Percentiles rank a stretch among this genome's conserved stretches.
Evolutionary conservation across 2,329 filamentous ascomycete genomes (phyloP).

Genomic region (Apiospora pterosperma): DNA sequence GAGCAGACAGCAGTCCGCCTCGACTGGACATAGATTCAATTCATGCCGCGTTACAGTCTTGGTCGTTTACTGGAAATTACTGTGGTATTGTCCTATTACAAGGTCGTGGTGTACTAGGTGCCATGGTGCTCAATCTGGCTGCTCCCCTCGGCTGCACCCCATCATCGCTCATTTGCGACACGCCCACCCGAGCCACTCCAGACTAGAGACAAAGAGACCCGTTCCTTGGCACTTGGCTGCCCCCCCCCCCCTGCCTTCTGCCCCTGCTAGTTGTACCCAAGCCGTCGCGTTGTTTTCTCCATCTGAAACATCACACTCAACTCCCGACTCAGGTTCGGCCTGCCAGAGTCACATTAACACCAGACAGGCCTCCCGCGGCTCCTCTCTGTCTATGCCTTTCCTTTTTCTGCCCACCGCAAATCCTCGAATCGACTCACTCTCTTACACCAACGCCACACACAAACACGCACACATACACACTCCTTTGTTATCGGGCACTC

Average conservation of each 20-base stretch:
- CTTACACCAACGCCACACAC: not conserved
- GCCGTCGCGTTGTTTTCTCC: not conserved
- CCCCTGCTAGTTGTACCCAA: no score
- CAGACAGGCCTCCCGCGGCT: not conserved
- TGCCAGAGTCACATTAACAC: not conserved
- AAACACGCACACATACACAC: no score
- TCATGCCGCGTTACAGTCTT: no score
- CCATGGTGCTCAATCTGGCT: no score
- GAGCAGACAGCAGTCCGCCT: no score
- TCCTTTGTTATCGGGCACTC: not conserved
- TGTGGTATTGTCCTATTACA: not conserved
- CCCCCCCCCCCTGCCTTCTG: no score
- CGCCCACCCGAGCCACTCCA: not conserved
- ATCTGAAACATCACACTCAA: not conserved
- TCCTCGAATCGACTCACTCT: not conserved
- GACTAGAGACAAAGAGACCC: not conserved
- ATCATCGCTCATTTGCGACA: not conserved
- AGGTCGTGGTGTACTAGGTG: not conserved
- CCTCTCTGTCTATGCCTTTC: not conserved
- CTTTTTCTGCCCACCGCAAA: not conserved
- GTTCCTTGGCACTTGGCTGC: slow-evolving; percentile 1
- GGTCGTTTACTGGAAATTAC: no score
- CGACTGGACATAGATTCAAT: no score
- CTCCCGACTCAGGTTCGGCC: not conserved
- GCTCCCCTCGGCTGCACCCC: not conserved